Evolutionary conservation across 768 basidiomycete species (phyloP).

Genomic region (Collybiopsis confluens): DNA sequence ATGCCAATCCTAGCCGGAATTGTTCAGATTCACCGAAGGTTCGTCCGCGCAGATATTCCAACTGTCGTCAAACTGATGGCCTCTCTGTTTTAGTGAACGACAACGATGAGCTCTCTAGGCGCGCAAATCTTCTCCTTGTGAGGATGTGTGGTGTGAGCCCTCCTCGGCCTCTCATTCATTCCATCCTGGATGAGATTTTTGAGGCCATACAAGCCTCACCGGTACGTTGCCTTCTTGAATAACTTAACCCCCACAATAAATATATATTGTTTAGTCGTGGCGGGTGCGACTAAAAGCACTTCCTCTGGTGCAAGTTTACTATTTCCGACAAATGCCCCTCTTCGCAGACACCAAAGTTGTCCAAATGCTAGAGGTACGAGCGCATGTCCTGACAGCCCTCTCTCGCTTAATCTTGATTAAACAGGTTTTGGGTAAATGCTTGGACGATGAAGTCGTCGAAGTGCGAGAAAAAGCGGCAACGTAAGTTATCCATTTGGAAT

Average conservation of each 20-base stretch:
- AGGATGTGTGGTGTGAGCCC: constrained; percentile 85
- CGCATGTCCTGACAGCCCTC: constrained; percentile 4
- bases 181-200: constrained; percentile 69
- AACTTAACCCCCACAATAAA: constrained; percentile 3
- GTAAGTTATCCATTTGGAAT: too few species aligned
- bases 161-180: constrained; percentile 62
- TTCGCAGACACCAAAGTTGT: constrained; percentile 72
- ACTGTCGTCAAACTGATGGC: not conserved
- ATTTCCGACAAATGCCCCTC: constrained; percentile 85
- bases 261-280: constrained; percentile 60
- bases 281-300: constrained; percentile 81
- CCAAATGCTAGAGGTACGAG: constrained; percentile 69
- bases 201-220: constrained; percentile 72
- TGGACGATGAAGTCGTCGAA: constrained; percentile 86
- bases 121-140: constrained; percentile 67
- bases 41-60: constrained; percentile 10
- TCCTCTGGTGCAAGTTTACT: constrained; percentile 83
- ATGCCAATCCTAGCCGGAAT: constrained; percentile 50
- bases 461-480: constrained; percentile 87
- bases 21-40: constrained; percentile 76
- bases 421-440: constrained; percentile 73
- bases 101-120: constrained; percentile 63
- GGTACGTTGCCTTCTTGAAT: constrained; percentile 35
- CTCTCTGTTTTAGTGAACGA: constrained; percentile 53
- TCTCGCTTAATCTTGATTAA: not conserved